Evolutionary conservation across 257 asterid species (phyloP).

Genomic region (Henckelia pumila): DNA sequence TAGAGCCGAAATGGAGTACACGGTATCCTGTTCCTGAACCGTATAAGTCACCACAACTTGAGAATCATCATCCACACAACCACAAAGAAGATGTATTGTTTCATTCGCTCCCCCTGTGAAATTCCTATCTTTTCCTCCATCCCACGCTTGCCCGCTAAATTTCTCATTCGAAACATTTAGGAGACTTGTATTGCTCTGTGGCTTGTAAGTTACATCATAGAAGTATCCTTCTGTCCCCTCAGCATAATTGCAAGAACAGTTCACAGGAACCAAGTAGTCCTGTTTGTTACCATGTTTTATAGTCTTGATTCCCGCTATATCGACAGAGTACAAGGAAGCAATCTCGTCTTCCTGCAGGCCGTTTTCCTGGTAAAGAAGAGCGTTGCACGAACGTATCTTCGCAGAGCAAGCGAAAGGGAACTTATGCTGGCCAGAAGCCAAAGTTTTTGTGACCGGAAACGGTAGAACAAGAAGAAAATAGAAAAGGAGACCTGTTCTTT

Average conservation of each 20-base stretch:
- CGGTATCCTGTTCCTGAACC: slow-evolving; percentile 61
- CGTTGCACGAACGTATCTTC: slow-evolving; percentile 39
- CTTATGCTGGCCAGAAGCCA: slow-evolving; percentile 27
- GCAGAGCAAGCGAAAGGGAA: slow-evolving; percentile 48
- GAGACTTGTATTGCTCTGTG: slow-evolving; percentile 37
- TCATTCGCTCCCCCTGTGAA: slow-evolving; percentile 26
- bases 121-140: slow-evolving; percentile 32
- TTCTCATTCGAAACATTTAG: slow-evolving; percentile 35
- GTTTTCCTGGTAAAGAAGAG: slow-evolving; percentile 66
- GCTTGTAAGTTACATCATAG: slow-evolving; percentile 47
- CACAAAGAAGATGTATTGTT: slow-evolving; percentile 61
- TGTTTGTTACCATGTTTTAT: slow-evolving; percentile 26
- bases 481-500: slow-evolving; percentile 22
- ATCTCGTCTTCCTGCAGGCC: slow-evolving; percentile 34
- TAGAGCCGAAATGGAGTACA: slow-evolving; percentile 38
- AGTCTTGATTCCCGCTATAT: slow-evolving; percentile 39
- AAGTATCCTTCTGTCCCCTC: slow-evolving; percentile 50
- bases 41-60: slow-evolving; percentile 64
- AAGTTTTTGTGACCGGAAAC: slow-evolving; percentile 10
- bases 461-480: slow-evolving; percentile 27
- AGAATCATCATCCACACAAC: slow-evolving; percentile 52
- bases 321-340: slow-evolving; percentile 45
- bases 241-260: slow-evolving; percentile 61
- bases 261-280: slow-evolving; percentile 49
- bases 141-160: slow-evolving; percentile 66